These are phyloP conservation scores for Cardamine occulta DNA, from an alignment of 345 rosid species.

Conservation along the genomic window DNA sequence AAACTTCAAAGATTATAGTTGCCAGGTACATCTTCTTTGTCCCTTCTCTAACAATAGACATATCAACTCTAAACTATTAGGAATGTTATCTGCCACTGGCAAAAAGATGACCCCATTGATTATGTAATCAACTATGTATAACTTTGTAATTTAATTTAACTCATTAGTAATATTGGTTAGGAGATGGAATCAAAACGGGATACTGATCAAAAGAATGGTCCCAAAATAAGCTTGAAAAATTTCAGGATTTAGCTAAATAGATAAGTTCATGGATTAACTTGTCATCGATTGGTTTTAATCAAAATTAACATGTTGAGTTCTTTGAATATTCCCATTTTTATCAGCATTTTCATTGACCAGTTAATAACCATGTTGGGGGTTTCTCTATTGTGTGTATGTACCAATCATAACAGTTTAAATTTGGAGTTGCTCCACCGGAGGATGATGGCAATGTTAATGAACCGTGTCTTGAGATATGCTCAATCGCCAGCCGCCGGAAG, in stretches of 20 bases:
- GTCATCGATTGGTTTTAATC: not conserved
- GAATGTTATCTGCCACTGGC: too few relatives aligned
- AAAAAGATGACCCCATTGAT: not conserved
- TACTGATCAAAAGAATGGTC: too few relatives aligned
- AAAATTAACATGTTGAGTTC: not conserved
- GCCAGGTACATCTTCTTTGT: conserved; percentile 61
- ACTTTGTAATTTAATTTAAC: not conserved
- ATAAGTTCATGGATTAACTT: not conserved
- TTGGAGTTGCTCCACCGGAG: conserved; percentile 73
- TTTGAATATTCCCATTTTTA: not conserved
- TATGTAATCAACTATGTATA: not conserved
- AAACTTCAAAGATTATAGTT: conserved; percentile 82
- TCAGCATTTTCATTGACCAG: not conserved
- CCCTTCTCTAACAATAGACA: not conserved
- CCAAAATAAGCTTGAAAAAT: not conserved
- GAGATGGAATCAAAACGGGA: too few relatives aligned
- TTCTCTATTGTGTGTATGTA: not conserved
- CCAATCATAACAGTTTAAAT: conserved; percentile 64
- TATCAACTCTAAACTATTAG: not conserved
- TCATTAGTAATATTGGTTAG: not conserved
- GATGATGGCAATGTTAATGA: conserved; percentile 63
- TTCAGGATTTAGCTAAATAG: not conserved
- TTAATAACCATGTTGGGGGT: not conserved
- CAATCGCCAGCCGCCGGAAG: conserved; percentile 56
- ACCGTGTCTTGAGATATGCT: conserved; percentile 81